Evolutionary conservation across 2,329 filamentous ascomycete genomes (phyloP).

Genomic region (Aspergillus phoenicis): DNA sequence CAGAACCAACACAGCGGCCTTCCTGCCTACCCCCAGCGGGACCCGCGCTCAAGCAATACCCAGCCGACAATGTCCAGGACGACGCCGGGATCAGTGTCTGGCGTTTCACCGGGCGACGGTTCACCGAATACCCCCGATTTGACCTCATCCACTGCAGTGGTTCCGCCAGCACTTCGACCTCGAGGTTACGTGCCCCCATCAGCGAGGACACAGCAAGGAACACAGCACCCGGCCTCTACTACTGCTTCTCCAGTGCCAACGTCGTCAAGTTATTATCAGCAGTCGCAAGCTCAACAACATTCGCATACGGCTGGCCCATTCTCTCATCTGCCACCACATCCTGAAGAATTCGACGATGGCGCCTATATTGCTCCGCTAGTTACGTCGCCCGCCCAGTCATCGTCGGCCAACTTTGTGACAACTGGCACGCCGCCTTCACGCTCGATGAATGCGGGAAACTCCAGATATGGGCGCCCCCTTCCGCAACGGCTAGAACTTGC

Average conservation of each 20-base stretch:
- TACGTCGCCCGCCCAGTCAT: not conserved
- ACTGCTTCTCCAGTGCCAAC: not conserved
- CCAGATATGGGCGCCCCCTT: not conserved
- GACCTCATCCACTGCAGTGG: not conserved
- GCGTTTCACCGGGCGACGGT: not conserved
- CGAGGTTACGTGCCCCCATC: not conserved
- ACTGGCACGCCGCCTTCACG: not conserved
- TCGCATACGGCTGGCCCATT: not conserved
- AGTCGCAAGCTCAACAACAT: not conserved
- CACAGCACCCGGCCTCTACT: not conserved
- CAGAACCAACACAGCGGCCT: not conserved
- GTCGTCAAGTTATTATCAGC: not conserved
- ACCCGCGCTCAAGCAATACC: not conserved
- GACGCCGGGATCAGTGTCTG: not conserved
- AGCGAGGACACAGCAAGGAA: not conserved
- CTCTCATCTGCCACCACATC: not conserved
- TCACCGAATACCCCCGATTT: not conserved
- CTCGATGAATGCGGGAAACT: not conserved
- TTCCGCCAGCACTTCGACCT: not conserved
- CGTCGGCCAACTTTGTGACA: not conserved
- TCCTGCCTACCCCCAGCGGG: not conserved
- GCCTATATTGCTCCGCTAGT: not conserved
- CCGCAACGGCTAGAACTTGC: slow-evolving; percentile 14
- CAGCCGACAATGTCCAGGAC: not conserved
- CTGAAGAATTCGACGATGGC: not conserved